Percentiles rank a stretch among this genome's conserved stretches.
These are phyloP conservation scores for Pseudovirgaria hyperparasitica DNA, from an alignment of 2,329 filamentous ascomycete species.

Conservation along the genomic window DNA sequence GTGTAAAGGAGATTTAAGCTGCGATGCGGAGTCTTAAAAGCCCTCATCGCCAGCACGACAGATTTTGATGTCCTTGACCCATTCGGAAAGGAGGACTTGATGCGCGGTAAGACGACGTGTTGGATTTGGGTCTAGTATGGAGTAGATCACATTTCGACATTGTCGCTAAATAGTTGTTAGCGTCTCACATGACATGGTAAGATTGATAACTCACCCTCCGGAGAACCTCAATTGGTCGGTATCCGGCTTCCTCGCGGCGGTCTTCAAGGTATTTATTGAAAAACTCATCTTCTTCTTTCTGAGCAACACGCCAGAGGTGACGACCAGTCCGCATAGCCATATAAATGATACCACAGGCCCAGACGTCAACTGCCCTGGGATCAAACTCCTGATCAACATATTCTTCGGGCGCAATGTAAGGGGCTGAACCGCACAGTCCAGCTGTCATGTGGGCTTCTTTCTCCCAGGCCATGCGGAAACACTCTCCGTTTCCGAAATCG, in stretches of 20 bases:
- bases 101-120: slow-evolving; percentile 85
- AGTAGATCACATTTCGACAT: slow-evolving; percentile 98
- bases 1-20: no score
- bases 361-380: slow-evolving; percentile 92
- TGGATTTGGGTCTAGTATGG: slow-evolving; percentile 90
- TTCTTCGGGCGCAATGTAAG: slow-evolving; percentile 95
- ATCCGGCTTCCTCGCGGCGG: slow-evolving; percentile 85
- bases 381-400: slow-evolving; percentile 94
- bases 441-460: slow-evolving; percentile 97
- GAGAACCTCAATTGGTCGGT: slow-evolving; percentile 88
- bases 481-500: slow-evolving; percentile 97
- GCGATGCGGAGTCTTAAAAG: no score
- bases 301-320: slow-evolving; percentile 93
- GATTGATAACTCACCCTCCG: slow-evolving; percentile 62
- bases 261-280: slow-evolving; percentile 91
- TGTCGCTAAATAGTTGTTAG: slow-evolving; percentile 52
- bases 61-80: slow-evolving; percentile 93
- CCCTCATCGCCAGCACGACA: slow-evolving; percentile 96
- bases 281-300: slow-evolving; percentile 94
- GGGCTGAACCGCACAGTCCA: slow-evolving; percentile 88
- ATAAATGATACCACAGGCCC: slow-evolving; percentile 97
- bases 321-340: slow-evolving; percentile 98
- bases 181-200: slow-evolving; percentile 1
- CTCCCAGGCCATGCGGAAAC: slow-evolving; percentile 99
- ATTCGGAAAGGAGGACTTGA: slow-evolving; percentile 95